A percentile compares a stretch with the other conserved stretches of the same genome.
Evolutionary conservation across 495 filamentous ascomycete genomes (phyloP).

Genomic region (Tuber magnatum): DNA sequence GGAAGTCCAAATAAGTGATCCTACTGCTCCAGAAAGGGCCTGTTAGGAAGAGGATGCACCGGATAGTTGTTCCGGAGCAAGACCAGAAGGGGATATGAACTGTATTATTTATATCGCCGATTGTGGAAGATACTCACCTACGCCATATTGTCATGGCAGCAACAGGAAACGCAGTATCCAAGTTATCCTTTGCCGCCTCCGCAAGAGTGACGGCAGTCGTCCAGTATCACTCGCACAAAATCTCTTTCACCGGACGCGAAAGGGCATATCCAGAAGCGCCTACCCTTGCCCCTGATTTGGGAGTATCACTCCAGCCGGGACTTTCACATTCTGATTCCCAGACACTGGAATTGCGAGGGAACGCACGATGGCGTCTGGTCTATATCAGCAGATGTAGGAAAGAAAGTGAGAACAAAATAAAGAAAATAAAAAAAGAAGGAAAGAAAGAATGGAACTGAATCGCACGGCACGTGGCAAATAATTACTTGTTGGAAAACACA

Average conservation of each 20-base stretch:
- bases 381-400: too few relatives aligned
- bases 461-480: too few relatives aligned
- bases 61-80: not conserved
- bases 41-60: not conserved
- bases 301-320: not conserved
- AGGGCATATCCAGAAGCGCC: not conserved
- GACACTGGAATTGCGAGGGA: not conserved
- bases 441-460: too few relatives aligned
- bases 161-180: not conserved
- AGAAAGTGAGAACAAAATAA: too few relatives aligned
- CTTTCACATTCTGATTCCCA: not conserved
- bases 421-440: too few relatives aligned
- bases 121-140: not conserved
- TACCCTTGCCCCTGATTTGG: too few relatives aligned
- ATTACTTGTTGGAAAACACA: too few relatives aligned
- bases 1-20: not conserved
- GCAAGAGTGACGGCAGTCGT: not conserved
- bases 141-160: not conserved
- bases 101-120: not conserved
- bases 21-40: too few relatives aligned
- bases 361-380: too few relatives aligned
- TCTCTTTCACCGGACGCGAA: not conserved
- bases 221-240: not conserved
- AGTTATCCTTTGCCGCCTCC: not conserved
- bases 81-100: not conserved